Evolutionary conservation across 306 rosid species (phyloP).

Genomic region (Trifolium subterraneum): DNA sequence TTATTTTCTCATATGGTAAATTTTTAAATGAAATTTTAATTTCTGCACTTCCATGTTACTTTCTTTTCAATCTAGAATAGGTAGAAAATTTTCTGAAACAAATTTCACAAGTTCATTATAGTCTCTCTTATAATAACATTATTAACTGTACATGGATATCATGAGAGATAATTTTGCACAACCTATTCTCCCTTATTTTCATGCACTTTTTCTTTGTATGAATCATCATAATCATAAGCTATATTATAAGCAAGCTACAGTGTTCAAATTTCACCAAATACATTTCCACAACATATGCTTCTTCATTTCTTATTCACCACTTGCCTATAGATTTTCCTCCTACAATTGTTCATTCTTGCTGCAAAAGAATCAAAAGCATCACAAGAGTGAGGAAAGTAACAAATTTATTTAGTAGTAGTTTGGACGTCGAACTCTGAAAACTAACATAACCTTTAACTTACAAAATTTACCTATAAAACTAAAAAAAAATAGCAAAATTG

Average conservation of each 20-base stretch:
- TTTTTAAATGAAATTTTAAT: neutral
- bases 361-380: slow-evolving; percentile 26
- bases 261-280: slow-evolving; percentile 6
- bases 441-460: neutral
- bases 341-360: slow-evolving; percentile 49
- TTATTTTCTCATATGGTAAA: neutral
- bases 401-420: neutral
- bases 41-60: neutral
- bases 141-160: slow-evolving; percentile 29
- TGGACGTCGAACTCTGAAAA: neutral
- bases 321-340: slow-evolving; percentile 44
- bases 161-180: neutral
- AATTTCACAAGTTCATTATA: neutral
- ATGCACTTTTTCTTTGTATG: neutral
- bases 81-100: slow-evolving; percentile 25
- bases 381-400: neutral
- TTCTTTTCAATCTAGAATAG: neutral
- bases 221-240: slow-evolving; percentile 10
- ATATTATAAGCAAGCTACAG: slow-evolving; percentile 1
- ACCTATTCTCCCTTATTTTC: slow-evolving; percentile 1
- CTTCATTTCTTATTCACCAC: slow-evolving; percentile 50
- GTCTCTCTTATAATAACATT: neutral
- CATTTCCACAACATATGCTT: neutral
- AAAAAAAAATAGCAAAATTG: neutral
- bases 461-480: neutral